Base-by-base conservation (phyloP, 371 early-diverging fungal species). In the Syncephalastrum monosporum region DNA sequence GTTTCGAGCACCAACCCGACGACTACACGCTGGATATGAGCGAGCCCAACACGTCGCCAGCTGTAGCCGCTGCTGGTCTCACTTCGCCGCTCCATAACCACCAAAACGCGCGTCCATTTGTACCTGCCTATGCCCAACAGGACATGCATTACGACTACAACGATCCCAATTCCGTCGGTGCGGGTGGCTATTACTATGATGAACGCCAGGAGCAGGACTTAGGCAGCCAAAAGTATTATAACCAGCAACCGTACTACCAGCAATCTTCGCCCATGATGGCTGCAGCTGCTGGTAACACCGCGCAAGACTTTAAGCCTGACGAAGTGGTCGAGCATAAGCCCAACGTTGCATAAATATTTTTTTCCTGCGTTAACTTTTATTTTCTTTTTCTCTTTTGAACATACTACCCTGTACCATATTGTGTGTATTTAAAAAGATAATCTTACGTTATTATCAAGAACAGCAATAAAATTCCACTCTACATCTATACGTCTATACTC, bases 1-100 rank as follows among this genome's bases (percentile, higher is more conserved):
- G 42, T 2, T 55, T 64, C 13, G 60, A 60, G 27, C 50, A 64
- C 47, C 55, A 60, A 17, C 48, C 50, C 14, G 64, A 64, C 29
- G 59, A 64, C 23, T 64, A 51, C 55, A 53, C 59, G 21, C 50
- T 51, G 24, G 49, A 56, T 47, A 56, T 55, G 55, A 41, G 41
- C 15, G 60, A 53, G 6, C 44, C 50, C 14, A 38, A 33, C 7
- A 42, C 38, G 10, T 33, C 38, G 38, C 38, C 38, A 5, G 38
- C 38, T 10, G 10, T 33, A 10, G 38, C 38, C 38, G 38, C 38
- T 8, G 38, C 38, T 33, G 38, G 38, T 12, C 10, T 33, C 8
- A 10, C 8, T 33, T 21, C 10, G 19, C 24, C 38, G 21, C 49
- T 5, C 24, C 56, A 38, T 16, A 47, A 3, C 23, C 57, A 56